Evolutionary conservation across 2,329 filamentous ascomycete genomes (phyloP).

Genomic region (Nakataea oryzae): DNA sequence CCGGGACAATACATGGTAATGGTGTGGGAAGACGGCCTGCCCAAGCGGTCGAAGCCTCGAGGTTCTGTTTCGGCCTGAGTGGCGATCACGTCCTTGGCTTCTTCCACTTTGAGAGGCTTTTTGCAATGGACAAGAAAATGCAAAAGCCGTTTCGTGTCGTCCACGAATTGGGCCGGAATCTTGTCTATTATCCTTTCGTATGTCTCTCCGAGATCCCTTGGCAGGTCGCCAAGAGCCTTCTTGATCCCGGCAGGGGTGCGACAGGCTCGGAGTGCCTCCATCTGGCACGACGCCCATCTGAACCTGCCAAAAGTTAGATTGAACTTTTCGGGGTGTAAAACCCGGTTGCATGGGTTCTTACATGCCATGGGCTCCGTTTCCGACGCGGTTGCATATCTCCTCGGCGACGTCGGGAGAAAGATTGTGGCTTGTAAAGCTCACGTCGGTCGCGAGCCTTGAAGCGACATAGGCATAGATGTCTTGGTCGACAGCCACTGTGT

Average conservation of each 20-base stretch:
- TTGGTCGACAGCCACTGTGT: neutral
- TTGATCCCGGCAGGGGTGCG: neutral
- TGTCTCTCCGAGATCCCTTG: neutral
- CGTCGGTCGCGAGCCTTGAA: neutral
- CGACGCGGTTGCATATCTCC: neutral
- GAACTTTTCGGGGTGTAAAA: no score
- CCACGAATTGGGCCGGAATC: neutral
- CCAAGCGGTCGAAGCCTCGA: neutral
- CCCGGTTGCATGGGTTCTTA: neutral
- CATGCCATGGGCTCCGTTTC: neutral
- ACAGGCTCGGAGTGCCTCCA: neutral
- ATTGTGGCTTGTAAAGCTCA: neutral
- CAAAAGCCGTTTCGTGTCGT: neutral
- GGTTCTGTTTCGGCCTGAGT: neutral
- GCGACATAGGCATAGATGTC: neutral
- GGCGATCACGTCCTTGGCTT: neutral
- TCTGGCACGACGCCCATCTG: neutral
- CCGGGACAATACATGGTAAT: neutral
- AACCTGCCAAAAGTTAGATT: neutral
- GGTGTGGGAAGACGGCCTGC: neutral
- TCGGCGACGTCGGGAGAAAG: neutral
- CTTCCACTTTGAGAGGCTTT: neutral
- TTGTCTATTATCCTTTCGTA: neutral
- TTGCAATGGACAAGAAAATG: neutral
- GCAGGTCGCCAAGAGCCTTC: neutral